phyloP scores from a whole-genome alignment of 306 rosid species.

The Luffa aegyptiaca region DNA sequence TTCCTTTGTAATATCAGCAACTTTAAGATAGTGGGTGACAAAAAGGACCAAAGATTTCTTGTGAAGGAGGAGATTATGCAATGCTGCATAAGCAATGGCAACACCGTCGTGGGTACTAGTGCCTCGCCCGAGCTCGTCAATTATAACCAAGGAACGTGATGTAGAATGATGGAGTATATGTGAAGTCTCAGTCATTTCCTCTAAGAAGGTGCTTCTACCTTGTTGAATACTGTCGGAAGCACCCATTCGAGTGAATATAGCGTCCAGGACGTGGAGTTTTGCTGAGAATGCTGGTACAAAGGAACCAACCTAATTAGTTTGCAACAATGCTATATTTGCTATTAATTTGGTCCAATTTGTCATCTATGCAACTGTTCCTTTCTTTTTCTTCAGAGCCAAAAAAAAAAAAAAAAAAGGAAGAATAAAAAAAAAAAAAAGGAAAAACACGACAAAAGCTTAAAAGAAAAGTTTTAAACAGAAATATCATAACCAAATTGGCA shows the following conservation, averaged over 20 bases:
- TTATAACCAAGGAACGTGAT: constrained; percentile 57
- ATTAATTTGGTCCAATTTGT: no score
- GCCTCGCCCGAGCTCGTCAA: constrained; percentile 98
- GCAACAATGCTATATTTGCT: no score
- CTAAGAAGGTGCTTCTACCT: constrained; percentile 94
- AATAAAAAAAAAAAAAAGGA: no score
- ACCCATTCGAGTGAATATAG: constrained; percentile 93
- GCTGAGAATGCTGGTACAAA: constrained; percentile 87
- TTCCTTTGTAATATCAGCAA: constrained; percentile 48
- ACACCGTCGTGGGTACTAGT: constrained; percentile 93
- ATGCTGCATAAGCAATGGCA: constrained; percentile 82
- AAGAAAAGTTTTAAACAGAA: no score
- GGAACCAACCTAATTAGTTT: constrained; percentile 90
- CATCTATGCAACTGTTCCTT: no score
- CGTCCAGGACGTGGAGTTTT: constrained; percentile 67
- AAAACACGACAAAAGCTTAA: no score
- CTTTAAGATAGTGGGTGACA: constrained; percentile 85
- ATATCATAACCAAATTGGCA: no score
- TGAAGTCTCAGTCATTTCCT: constrained; percentile 80
- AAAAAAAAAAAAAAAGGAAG: no score
- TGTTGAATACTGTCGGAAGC: constrained; percentile 91
- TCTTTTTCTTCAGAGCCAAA: no score
- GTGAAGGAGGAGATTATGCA: constrained; percentile 60
- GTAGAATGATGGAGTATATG: constrained; percentile 66
- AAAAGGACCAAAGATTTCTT: constrained; percentile 76